Conservation (phyloP, 192 early-diverging fungal species). For the Phlyctochytrium planicorne region DNA sequence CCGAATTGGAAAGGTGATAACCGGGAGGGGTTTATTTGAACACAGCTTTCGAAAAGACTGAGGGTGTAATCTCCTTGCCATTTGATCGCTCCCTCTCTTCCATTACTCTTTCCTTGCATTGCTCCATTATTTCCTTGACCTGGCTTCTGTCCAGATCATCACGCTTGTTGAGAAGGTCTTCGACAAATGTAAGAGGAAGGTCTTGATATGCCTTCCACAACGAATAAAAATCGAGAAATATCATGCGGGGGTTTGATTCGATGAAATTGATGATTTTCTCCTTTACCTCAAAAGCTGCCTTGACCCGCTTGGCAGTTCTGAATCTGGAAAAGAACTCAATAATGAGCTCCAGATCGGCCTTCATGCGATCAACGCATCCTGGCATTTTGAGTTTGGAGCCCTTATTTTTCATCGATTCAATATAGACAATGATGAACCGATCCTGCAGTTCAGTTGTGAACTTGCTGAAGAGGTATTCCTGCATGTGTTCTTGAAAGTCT, state of each 20-base stretch:
- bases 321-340: conserved; percentile 78
- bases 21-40: conserved; percentile 29
- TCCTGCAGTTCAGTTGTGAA: conserved; percentile 86
- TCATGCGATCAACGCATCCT: conserved; percentile 64
- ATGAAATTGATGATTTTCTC: conserved; percentile 78
- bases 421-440: conserved; percentile 75
- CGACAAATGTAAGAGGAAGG: conserved; percentile 86
- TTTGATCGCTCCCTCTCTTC: conserved; percentile 33
- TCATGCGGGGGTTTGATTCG: conserved; percentile 75
- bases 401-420: conserved; percentile 84
- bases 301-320: conserved; percentile 70
- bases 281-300: conserved; percentile 78
- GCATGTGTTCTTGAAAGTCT: conserved; percentile 83
- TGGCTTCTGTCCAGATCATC: conserved; percentile 88
- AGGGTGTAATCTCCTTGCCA: conserved; percentile 12
- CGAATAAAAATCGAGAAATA: conserved; percentile 90
- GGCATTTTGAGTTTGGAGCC: conserved; percentile 73
- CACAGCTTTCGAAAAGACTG: conserved; percentile 35
- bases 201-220: conserved; percentile 91
- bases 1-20: too few species aligned
- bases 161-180: conserved; percentile 81
- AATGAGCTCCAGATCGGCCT: conserved; percentile 68
- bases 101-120: conserved; percentile 66
- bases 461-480: conserved; percentile 86
- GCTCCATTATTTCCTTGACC: conserved; percentile 86